Conservation (phyloP, 1,284 basidiomycete species). For the Moesziomyces parantarcticus region DNA sequence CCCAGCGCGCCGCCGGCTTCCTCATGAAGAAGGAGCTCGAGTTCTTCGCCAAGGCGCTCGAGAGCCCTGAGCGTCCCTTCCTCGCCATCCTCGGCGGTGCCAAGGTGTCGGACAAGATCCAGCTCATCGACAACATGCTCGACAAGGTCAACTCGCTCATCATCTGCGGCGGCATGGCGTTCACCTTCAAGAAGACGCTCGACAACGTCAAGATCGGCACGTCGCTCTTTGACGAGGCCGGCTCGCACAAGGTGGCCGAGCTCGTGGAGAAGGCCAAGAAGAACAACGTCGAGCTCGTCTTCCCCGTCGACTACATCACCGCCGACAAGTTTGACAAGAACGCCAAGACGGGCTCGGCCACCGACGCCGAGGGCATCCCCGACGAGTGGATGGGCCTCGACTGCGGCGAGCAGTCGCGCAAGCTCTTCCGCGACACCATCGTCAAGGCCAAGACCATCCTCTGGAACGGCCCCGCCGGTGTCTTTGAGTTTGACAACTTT, state of each 20-base stretch:
- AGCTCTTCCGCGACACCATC: slow-evolving; percentile 84
- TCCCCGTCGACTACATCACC: slow-evolving; percentile 93
- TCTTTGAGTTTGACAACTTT: slow-evolving; percentile 96
- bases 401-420: slow-evolving; percentile 75
- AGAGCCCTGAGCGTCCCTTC: slow-evolving; percentile 94
- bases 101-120: slow-evolving; percentile 99
- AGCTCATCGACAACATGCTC: slow-evolving; percentile 98
- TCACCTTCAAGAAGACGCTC: slow-evolving; percentile 97
- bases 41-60: slow-evolving; percentile 97
- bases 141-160: slow-evolving; percentile 98
- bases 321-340: slow-evolving; percentile 96
- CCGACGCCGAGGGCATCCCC: slow-evolving; percentile 86
- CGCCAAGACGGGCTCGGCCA: slow-evolving; percentile 80
- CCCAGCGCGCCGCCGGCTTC: slow-evolving; percentile 93
- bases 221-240: slow-evolving; percentile 92
- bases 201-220: slow-evolving; percentile 87
- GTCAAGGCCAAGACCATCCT: slow-evolving; percentile 93
- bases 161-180: slow-evolving; percentile 98
- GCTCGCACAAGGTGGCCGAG: slow-evolving; percentile 84
- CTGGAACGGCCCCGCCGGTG: slow-evolving; percentile 96
- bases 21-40: slow-evolving; percentile 99
- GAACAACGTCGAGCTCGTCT: slow-evolving; percentile 93
- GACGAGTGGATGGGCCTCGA: slow-evolving; percentile 94
- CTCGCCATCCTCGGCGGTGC: slow-evolving; percentile 98
- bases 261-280: slow-evolving; percentile 92